Base-by-base conservation (phyloP, 1,284 basidiomycete genomes). In the Tilletiaria anomala region DNA sequence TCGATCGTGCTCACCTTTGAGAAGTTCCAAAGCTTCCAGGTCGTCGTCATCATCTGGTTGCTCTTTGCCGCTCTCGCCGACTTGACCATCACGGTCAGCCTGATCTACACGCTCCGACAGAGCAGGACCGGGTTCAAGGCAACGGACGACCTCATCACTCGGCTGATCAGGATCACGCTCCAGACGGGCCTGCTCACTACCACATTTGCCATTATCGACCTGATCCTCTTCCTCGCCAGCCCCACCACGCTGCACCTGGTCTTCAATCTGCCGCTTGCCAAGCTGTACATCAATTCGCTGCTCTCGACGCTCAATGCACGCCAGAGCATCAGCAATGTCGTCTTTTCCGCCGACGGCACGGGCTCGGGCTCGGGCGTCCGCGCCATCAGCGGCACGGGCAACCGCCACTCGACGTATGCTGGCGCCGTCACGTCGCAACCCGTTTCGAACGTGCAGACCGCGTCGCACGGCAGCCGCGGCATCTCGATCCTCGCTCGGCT, bases 201-300 rank as follows among this genome's bases (percentile, higher is more conserved):
- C 6, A 6, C 47, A 12, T 58, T 61, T 26, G 58, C 58, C 43
- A 44, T 42, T n/a, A 31, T 56, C 43, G 58, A 61, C 41, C 40
- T 61, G 10, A 43, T 61, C 23, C 50, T 59, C 12, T 61, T 60
- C 53, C 42, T 55, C 8, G 47, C 48, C 21, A 56, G 50, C 12
- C 55, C 53, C 23, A 49, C 50, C 14, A 59, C 53, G 12, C 44
- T 58, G 1, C 58, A 61, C 39, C 35, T 61, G 36, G 45, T 61
- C 36, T 61, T 61, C 51, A 59, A 59, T 47, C 38, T 61, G 44
- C 56, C 58, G 10, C 44, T 59, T 16, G 52, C 58, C 40, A 61
- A 61, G 54, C 55, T 61, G 16, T 61, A 61, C 38, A 50, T 55
- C 58, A 61, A 61, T 51, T 56, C 58, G 39, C 43, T 61, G 35